These are phyloP conservation scores for Penicillium cinerascens DNA, from an alignment of 495 filamentous ascomycete genomes.

Conservation along the genomic window DNA sequence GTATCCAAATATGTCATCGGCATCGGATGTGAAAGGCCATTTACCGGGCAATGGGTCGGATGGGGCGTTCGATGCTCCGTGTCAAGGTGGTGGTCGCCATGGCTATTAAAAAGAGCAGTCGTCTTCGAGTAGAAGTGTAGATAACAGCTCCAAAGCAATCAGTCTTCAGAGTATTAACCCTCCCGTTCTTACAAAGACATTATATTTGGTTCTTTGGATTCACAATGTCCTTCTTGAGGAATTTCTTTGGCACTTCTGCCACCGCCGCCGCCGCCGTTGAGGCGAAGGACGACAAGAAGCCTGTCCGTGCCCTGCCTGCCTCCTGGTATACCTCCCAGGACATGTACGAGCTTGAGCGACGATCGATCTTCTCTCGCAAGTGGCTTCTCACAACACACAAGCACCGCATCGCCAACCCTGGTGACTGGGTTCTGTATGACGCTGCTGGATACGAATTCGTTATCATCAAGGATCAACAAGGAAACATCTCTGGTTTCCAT, in stretches of 20 bases:
- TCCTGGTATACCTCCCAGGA: constrained; percentile 44
- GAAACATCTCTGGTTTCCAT: constrained; percentile 46
- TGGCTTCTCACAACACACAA: constrained; percentile 52
- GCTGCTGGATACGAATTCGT: constrained; percentile 46
- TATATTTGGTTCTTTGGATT: constrained; percentile 1
- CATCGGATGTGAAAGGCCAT: constrained; percentile 9
- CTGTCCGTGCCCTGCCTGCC: constrained; percentile 40
- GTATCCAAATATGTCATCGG: constrained; percentile 3
- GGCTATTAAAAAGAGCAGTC: constrained; percentile 17
- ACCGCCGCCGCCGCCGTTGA: constrained; percentile 6
- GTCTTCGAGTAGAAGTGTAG: constrained; percentile 2
- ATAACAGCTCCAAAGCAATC: constrained; percentile 4
- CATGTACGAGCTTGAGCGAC: constrained; percentile 48
- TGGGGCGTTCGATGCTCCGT: constrained; percentile 2
- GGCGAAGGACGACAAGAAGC: constrained; percentile 17
- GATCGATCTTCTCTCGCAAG: constrained; percentile 45
- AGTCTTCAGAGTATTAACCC: neutral
- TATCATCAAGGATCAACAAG: constrained; percentile 38
- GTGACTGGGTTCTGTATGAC: constrained; percentile 44
- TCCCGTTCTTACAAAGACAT: constrained; percentile 5
- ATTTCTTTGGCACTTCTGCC: constrained; percentile 25
- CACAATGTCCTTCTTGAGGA: constrained; percentile 30
- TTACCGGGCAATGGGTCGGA: constrained; percentile 8
- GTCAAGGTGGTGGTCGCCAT: constrained; percentile 5
- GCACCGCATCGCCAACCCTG: constrained; percentile 38